phyloP scores from a whole-genome alignment of 2,329 filamentous ascomycete genomes.

The Oidium heveae region DNA sequence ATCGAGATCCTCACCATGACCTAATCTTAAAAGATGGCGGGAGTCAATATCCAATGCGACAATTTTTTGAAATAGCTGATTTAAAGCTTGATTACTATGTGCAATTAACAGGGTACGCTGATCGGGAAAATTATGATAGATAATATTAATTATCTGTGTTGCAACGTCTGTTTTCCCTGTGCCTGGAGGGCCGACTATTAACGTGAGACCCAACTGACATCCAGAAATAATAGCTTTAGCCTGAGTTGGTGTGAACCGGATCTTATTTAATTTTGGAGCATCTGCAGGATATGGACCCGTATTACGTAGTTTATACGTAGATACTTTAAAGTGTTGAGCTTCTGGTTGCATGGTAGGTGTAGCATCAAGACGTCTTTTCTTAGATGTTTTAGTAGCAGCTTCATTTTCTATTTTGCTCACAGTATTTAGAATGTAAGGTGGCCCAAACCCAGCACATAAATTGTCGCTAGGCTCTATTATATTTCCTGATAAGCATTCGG shows the following conservation, averaged over 20 bases:
- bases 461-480: conserved; percentile 56
- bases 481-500: conserved; percentile 73
- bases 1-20: conserved; percentile 80
- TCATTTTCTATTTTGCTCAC: conserved; percentile 27
- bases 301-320: conserved; percentile 73
- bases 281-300: conserved; percentile 76
- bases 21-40: conserved; percentile 71
- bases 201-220: conserved; percentile 75
- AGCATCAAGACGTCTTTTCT: conserved; percentile 65
- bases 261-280: conserved; percentile 51
- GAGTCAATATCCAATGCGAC: conserved; percentile 90
- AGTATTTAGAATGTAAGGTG: conserved; percentile 66
- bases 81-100: conserved; percentile 92
- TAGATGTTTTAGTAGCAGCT: conserved; percentile 34
- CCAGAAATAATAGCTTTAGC: conserved; percentile 84
- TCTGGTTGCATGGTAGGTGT: conserved; percentile 38
- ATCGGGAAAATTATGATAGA: conserved; percentile 91
- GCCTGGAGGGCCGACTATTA: conserved; percentile 84
- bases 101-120: conserved; percentile 82
- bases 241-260: conserved; percentile 79
- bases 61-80: conserved; percentile 95
- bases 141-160: conserved; percentile 94
- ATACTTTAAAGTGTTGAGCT: conserved; percentile 50
- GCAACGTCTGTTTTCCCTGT: conserved; percentile 98
- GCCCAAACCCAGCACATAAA: conserved; percentile 48